These are phyloP conservation scores for Auricularia sp. DNA, from an alignment of 768 basidiomycete species.

Conservation along the genomic window DNA sequence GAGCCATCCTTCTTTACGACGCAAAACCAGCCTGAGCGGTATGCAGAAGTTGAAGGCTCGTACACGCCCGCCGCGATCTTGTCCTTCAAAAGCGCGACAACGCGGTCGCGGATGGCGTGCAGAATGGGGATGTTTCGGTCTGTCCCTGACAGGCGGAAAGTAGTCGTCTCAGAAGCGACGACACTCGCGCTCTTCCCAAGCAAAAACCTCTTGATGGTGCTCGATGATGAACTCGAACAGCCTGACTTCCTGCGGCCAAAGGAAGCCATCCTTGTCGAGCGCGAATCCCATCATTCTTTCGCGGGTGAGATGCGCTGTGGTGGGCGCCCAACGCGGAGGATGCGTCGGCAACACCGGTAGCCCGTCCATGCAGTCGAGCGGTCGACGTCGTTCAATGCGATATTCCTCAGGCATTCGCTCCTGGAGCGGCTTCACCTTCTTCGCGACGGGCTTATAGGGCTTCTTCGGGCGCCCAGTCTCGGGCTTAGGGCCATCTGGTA, in stretches of 20 bases:
- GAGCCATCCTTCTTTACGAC: conserved; percentile 31
- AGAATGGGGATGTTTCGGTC: conserved; percentile 2
- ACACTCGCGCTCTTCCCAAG: conserved; percentile 30
- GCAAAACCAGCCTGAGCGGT: conserved; percentile 31
- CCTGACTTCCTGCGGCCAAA: conserved; percentile 23
- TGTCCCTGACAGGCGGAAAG: conserved; percentile 5
- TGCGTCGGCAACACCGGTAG: background rate
- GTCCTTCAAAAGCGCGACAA: conserved; percentile 17
- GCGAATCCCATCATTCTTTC: conserved; percentile 12
- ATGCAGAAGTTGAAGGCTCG: conserved; percentile 29
- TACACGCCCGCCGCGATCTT: conserved; percentile 33
- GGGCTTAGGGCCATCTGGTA: background rate
- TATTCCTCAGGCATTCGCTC: background rate
- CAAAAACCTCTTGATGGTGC: conserved; percentile 18
- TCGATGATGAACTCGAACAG: background rate
- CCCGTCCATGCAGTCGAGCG: background rate
- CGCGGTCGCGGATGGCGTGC: conserved; percentile 9
- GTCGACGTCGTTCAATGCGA: background rate
- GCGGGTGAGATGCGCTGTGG: conserved; percentile 10
- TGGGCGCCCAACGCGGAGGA: conserved; percentile 5
- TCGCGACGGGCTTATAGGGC: background rate
- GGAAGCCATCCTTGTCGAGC: conserved; percentile 17
- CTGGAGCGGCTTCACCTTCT: background rate
- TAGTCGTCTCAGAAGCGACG: conserved; percentile 20
- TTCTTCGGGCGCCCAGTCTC: background rate